Evolutionary conservation across 2,329 filamentous ascomycete genomes (phyloP).

Genomic region (Beauveria brongniartii): DNA sequence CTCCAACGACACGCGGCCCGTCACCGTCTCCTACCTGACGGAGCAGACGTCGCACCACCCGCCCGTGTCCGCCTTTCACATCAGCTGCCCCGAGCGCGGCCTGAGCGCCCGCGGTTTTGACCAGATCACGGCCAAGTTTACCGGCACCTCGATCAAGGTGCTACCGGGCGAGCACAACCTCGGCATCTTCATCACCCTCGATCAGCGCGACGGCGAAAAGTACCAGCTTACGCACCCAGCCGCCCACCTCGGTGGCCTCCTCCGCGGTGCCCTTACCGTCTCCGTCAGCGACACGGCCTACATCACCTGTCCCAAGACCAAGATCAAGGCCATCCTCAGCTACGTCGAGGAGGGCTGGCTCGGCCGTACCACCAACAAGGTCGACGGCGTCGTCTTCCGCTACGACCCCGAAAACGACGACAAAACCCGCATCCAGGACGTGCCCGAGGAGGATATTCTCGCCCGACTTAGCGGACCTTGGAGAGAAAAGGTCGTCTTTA

Average conservation of each 20-base stretch:
- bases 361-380: slow-evolving; percentile 80
- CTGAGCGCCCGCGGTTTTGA: slow-evolving; percentile 85
- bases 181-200: slow-evolving; percentile 86
- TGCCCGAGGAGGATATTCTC: slow-evolving; percentile 76
- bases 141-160: slow-evolving; percentile 87
- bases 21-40: slow-evolving; percentile 87
- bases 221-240: slow-evolving; percentile 93
- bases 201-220: slow-evolving; percentile 73
- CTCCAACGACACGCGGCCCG: slow-evolving; percentile 38
- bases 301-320: slow-evolving; percentile 82
- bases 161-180: slow-evolving; percentile 87
- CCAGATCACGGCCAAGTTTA: slow-evolving; percentile 96
- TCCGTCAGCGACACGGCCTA: slow-evolving; percentile 86
- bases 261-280: slow-evolving; percentile 81
- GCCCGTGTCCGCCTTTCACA: slow-evolving; percentile 90
- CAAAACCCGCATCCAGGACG: slow-evolving; percentile 72
- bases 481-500: slow-evolving; percentile 63
- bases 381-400: slow-evolving; percentile 83
- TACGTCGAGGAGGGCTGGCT: slow-evolving; percentile 96
- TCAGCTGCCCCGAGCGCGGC: slow-evolving; percentile 86
- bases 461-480: slow-evolving; percentile 78
- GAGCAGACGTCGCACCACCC: slow-evolving; percentile 98
- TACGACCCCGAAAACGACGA: slow-evolving; percentile 84
- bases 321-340: slow-evolving; percentile 83
- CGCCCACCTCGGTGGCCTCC: slow-evolving; percentile 81